Evolutionary conservation across 1,284 basidiomycete species (phyloP).

Genomic region (Ustilago trichophora): DNA sequence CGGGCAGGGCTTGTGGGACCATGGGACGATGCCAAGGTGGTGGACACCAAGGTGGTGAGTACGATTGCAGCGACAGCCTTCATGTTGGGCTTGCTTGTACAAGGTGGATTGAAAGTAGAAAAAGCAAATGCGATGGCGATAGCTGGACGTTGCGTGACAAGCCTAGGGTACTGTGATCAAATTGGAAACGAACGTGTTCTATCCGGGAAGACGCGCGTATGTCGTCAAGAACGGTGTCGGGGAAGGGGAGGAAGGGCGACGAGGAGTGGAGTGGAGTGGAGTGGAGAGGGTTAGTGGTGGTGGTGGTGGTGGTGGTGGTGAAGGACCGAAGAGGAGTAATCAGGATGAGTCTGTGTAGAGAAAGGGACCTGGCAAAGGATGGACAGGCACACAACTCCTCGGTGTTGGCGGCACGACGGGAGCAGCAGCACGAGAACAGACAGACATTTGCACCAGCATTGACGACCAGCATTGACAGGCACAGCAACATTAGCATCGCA

Average conservation of each 20-base stretch:
- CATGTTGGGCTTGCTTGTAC: slow-evolving; percentile 8
- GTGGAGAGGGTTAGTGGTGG: slow-evolving; percentile 5
- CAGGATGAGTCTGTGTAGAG: too few relatives aligned
- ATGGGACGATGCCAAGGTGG: slow-evolving; percentile 33
- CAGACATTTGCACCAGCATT: too few relatives aligned
- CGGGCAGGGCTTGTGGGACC: slow-evolving; percentile 6
- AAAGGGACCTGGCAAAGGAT: too few relatives aligned
- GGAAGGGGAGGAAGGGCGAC: slow-evolving; percentile 1
- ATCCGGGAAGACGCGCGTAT: too few relatives aligned
- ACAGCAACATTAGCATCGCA: too few relatives aligned
- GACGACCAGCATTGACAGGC: too few relatives aligned
- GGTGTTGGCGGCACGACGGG: too few relatives aligned
- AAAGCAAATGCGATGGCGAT: neutral
- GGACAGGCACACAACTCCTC: too few relatives aligned
- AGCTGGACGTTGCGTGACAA: slow-evolving; percentile 10
- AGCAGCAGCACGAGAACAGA: too few relatives aligned
- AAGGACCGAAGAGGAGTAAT: too few relatives aligned
- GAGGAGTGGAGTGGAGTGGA: too few relatives aligned
- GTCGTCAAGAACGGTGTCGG: too few relatives aligned
- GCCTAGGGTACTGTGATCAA: slow-evolving; percentile 3
- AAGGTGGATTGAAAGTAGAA: neutral
- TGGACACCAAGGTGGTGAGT: slow-evolving; percentile 28
- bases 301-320: neutral
- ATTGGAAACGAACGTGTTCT: slow-evolving; percentile 24
- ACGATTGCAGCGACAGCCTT: slow-evolving; percentile 35